Conservation (phyloP, 106 monocot genomes). For the Acorus calamus region DNA sequence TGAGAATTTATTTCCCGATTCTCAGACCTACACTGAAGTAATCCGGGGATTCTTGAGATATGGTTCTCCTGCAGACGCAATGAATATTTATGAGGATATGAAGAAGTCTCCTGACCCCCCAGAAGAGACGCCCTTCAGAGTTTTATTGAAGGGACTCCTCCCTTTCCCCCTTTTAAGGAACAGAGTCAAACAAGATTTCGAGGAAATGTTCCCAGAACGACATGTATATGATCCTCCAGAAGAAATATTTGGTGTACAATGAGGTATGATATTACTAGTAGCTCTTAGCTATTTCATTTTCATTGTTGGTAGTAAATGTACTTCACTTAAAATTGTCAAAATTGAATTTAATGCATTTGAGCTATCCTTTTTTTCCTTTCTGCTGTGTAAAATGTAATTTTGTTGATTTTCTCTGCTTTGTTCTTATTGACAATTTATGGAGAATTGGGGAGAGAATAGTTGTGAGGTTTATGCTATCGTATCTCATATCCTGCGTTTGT, state of each 20-base stretch:
- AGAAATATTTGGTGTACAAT: slow-evolving; percentile 83
- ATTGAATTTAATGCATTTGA: too few species aligned
- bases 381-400: too few species aligned
- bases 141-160: slow-evolving; percentile 83
- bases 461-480: too few species aligned
- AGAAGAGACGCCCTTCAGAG: slow-evolving; percentile 79
- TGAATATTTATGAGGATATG: slow-evolving; percentile 99
- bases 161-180: slow-evolving; percentile 82
- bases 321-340: too few species aligned
- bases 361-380: too few species aligned
- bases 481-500: too few species aligned
- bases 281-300: not conserved
- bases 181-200: slow-evolving; percentile 86
- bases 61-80: slow-evolving; percentile 93
- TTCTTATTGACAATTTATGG: too few species aligned
- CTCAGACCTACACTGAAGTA: slow-evolving; percentile 90
- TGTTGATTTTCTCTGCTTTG: too few species aligned
- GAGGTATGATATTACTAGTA: slow-evolving; percentile 15
- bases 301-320: too few species aligned
- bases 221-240: slow-evolving; percentile 95
- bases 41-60: slow-evolving; percentile 84
- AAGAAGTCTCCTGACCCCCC: slow-evolving; percentile 84
- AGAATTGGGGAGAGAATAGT: too few species aligned
- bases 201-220: slow-evolving; percentile 85
- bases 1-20: slow-evolving; percentile 72